Conservation (phyloP, 1,139 yeast genomes). For the Casaregolazyma lundiana region DNA sequence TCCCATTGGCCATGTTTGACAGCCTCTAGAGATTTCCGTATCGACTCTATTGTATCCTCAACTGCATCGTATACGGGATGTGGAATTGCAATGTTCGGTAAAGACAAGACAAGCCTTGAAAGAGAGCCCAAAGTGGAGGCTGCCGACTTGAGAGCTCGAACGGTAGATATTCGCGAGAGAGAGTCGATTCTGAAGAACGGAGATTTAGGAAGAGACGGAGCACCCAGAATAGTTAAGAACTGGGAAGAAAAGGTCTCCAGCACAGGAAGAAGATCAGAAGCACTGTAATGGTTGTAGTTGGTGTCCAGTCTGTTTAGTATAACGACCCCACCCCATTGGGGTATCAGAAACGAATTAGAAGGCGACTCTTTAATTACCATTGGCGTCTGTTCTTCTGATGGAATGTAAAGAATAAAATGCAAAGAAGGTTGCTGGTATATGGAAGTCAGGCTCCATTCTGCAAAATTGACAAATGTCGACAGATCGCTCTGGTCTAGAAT, state of each 20-base stretch:
- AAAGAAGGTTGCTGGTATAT: constrained; percentile 53
- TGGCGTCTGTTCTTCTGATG: constrained; percentile 47
- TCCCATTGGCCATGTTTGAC: constrained; percentile 37
- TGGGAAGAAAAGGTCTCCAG: constrained; percentile 73
- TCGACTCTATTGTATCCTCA: constrained; percentile 36
- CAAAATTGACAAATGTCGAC: constrained; percentile 68
- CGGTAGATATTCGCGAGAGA: constrained; percentile 53
- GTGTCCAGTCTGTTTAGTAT: constrained; percentile 26
- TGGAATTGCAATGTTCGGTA: constrained; percentile 82
- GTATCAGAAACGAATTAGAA: constrained; percentile 70
- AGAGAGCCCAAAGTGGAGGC: constrained; percentile 65
- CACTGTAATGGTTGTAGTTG: constrained; percentile 31
- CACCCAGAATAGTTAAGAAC: constrained; percentile 66
- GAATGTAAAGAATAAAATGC: constrained; percentile 64
- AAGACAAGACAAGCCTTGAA: constrained; percentile 58
- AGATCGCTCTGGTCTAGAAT: constrained; percentile 39
- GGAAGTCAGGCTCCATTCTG: constrained; percentile 66
- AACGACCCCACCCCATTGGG: constrained; percentile 79
- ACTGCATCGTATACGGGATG: constrained; percentile 51
- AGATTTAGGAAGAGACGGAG: constrained; percentile 53
- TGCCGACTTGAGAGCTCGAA: constrained; percentile 48
- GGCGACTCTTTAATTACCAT: constrained; percentile 40
- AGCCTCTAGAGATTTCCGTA: constrained; percentile 36
- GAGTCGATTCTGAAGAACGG: constrained; percentile 62
- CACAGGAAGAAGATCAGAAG: constrained; percentile 49